These are phyloP conservation scores for Luvunga scandens DNA, from an alignment of 345 rosid genomes.

Conservation along the genomic window DNA sequence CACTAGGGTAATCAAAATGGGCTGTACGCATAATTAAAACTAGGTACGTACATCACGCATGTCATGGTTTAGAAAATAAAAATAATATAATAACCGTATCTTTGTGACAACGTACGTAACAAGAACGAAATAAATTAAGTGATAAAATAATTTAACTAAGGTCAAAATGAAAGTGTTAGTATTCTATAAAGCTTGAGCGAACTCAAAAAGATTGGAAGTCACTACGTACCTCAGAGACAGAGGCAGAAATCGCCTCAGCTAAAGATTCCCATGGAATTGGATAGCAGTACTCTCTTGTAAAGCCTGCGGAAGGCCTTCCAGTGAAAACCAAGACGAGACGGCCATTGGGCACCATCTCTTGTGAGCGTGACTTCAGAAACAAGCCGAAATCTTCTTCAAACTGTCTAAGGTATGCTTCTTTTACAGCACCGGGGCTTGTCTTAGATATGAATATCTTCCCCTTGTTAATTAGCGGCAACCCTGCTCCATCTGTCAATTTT, in stretches of 20 bases:
- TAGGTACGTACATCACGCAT: too few species aligned
- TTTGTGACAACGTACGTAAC: too few species aligned
- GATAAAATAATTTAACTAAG: too few species aligned
- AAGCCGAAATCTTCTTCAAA: slow-evolving; percentile 21
- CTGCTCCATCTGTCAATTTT: slow-evolving; percentile 6
- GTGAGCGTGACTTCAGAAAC: slow-evolving; percentile 18
- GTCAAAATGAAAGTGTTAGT: too few species aligned
- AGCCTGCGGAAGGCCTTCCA: slow-evolving; percentile 13
- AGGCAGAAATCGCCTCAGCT: slow-evolving; percentile 8
- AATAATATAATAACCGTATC: too few species aligned
- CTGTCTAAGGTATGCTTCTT: slow-evolving; percentile 26
- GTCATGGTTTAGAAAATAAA: too few species aligned
- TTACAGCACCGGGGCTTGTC: slow-evolving; percentile 20
- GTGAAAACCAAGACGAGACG: slow-evolving; percentile 16
- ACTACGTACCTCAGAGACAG: slow-evolving; percentile 11
- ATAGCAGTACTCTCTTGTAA: not conserved
- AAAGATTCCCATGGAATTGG: slow-evolving; percentile 8
- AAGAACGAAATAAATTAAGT: too few species aligned
- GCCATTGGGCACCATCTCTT: slow-evolving; percentile 23
- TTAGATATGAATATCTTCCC: slow-evolving; percentile 23
- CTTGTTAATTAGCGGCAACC: slow-evolving; percentile 19
- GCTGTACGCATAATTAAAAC: too few species aligned
- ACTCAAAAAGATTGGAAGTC: too few species aligned
- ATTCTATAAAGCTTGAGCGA: too few species aligned
- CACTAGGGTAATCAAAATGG: too few species aligned